Evolutionary conservation across 2,329 filamentous ascomycete species (phyloP).

Genomic region (Pyrenophora seminiperda): DNA sequence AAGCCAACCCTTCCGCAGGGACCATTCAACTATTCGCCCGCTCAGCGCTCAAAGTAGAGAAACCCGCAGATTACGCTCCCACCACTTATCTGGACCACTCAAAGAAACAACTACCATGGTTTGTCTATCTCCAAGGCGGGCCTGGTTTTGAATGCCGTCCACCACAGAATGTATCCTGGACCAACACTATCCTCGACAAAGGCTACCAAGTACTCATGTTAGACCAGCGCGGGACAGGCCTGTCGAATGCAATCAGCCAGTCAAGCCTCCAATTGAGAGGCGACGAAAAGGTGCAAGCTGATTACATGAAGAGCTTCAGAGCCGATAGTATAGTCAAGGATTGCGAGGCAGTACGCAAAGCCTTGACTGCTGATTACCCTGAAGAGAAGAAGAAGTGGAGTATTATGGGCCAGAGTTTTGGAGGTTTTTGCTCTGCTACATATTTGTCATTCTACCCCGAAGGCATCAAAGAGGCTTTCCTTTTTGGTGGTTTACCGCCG

Average conservation of each 20-base stretch:
- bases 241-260: constrained; percentile 79
- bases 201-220: constrained; percentile 84
- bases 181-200: constrained; percentile 71
- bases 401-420: constrained; percentile 88
- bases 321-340: constrained; percentile 91
- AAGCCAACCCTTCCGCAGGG: constrained; percentile 59
- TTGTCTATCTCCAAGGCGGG: constrained; percentile 81
- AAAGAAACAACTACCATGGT: constrained; percentile 61
- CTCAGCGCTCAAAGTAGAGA: constrained; percentile 70
- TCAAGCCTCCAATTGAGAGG: constrained; percentile 71
- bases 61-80: constrained; percentile 56
- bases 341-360: constrained; percentile 81
- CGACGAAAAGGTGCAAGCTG: constrained; percentile 68
- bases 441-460: constrained; percentile 83
- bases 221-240: constrained; percentile 89
- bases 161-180: constrained; percentile 75
- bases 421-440: constrained; percentile 81
- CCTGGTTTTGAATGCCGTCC: constrained; percentile 78
- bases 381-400: constrained; percentile 78
- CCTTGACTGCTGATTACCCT: constrained; percentile 71
- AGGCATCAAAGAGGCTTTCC: constrained; percentile 78
- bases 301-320: constrained; percentile 82
- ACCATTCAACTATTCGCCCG: constrained; percentile 79
- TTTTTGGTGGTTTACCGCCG: constrained; percentile 82
- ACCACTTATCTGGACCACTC: constrained; percentile 59